Evolutionary conservation across 495 filamentous ascomycete genomes (phyloP).

Genomic region (Sabuloglossum arenarium): DNA sequence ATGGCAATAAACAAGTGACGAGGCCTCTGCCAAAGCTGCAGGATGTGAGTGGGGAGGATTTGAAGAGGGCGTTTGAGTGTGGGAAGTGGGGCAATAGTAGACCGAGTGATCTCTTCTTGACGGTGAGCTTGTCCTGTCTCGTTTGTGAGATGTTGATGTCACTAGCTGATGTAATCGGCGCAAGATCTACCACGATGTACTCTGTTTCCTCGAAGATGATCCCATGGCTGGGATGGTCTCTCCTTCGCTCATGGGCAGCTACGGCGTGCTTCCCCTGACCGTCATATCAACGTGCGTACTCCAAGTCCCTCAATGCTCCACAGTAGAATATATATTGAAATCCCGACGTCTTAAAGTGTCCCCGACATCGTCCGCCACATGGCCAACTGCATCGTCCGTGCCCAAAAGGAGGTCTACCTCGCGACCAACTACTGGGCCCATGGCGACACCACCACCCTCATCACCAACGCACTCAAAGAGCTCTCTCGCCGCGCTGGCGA

Average conservation of each 20-base stretch:
- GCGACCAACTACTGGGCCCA: conserved; percentile 59
- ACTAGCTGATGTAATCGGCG: neutral
- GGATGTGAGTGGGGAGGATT: conserved; percentile 16
- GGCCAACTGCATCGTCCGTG: conserved; percentile 52
- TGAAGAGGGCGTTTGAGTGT: conserved; percentile 32
- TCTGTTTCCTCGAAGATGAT: conserved; percentile 36
- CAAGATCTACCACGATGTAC: conserved; percentile 43
- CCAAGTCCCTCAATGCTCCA: neutral
- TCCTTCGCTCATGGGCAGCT: conserved; percentile 47
- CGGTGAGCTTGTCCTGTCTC: conserved; percentile 16
- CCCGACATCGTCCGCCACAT: conserved; percentile 54
- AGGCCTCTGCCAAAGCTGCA: neutral
- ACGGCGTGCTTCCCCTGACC: conserved; percentile 43
- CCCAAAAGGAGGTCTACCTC: conserved; percentile 48
- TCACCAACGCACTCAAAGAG: conserved; percentile 47
- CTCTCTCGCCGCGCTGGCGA: conserved; percentile 41
- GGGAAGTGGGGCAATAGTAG: conserved; percentile 43
- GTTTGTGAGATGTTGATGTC: too few relatives aligned
- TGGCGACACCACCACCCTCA: conserved; percentile 39
- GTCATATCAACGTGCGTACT: conserved; percentile 31
- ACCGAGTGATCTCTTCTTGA: conserved; percentile 47
- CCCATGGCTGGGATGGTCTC: conserved; percentile 36
- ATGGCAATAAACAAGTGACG: conserved; percentile 11
- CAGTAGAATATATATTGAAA: too few relatives aligned
- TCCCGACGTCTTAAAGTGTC: conserved; percentile 13